Base-by-base conservation (phyloP, 75 land plant species). In the Picea glauca region DNA sequence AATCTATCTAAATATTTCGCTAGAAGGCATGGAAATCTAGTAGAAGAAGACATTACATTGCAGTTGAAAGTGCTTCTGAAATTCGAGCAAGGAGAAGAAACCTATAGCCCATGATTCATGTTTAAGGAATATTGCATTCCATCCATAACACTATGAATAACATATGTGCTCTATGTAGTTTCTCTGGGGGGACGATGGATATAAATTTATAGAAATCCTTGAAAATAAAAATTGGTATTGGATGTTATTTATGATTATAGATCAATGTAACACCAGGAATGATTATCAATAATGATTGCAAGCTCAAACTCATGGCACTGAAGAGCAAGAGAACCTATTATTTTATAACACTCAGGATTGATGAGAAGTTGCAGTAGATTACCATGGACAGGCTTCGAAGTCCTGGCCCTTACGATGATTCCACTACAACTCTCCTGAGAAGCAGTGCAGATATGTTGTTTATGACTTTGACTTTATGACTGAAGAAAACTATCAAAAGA, bases 71-170 rank as follows among this genome's bases (percentile, higher is more conserved):
- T 87, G 57, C 65, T 84, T 5, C 80, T 89, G 12, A 78, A 75
- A 75, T 84, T 89, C 5, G 91, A 90, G 18, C 46, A 88, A 23
- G 90, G 92, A 4, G 90, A 90, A 54, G 80, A 88, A 64, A 88
- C 92, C 12, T 90, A 90, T 68, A 88, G 77, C 57, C 90, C 87
- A 21, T 65, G 67, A 6, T 77, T 62, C 61, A 56, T 85, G 13
- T 78, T 87, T 79, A 79, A 59, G 35, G 74, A 70, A 70, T 23
- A 38, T 9, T 70, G 5, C 35, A 20, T 70, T 0, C 74, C 74
- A n/a, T 70, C 74, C 50, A 43, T 70, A 20, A 18, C 31, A 46
- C n/a, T n/a, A n/a, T n/a, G n/a, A n/a, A n/a, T n/a, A n/a, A 38
- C 40, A 38, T 1, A 38, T 38, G 4, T 38, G n/a, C n/a, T n/a